These are phyloP conservation scores for Pyrenula massariospora DNA, from an alignment of 495 filamentous ascomycete genomes.

Conservation along the genomic window DNA sequence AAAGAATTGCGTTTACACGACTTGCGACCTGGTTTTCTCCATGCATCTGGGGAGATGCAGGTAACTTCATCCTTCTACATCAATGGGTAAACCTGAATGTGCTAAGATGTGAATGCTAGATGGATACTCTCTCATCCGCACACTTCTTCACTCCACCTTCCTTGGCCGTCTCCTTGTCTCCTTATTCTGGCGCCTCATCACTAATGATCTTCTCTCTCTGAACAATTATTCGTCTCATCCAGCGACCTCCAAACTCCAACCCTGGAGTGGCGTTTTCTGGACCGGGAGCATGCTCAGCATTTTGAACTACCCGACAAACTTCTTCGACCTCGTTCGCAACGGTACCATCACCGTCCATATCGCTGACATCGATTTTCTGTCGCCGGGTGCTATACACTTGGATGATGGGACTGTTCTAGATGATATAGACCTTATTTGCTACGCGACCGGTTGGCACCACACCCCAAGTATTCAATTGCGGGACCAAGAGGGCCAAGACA, in stretches of 20 bases:
- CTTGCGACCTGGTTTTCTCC: constrained; percentile 56
- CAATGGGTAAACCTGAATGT: too few relatives aligned
- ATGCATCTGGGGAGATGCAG: constrained; percentile 46
- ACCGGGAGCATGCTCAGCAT: constrained; percentile 49
- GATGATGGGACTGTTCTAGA: constrained; percentile 38
- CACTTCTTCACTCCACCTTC: constrained; percentile 54
- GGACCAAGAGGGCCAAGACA: not conserved
- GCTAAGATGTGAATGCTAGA: constrained; percentile 8
- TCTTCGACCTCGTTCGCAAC: constrained; percentile 49
- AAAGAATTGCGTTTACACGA: constrained; percentile 53
- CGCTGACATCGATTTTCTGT: constrained; percentile 44
- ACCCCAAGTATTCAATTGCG: constrained; percentile 49
- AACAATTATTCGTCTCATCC: constrained; percentile 51
- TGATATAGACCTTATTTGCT: constrained; percentile 49
- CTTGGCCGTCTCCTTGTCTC: constrained; percentile 55
- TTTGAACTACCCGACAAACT: constrained; percentile 55
- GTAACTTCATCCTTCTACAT: not conserved
- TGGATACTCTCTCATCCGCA: constrained; percentile 29
- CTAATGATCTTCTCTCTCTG: constrained; percentile 42
- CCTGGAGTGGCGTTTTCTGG: constrained; percentile 55
- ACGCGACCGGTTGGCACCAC: constrained; percentile 57
- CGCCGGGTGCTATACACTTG: constrained; percentile 37
- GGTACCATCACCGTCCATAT: constrained; percentile 51
- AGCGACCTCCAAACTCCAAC: constrained; percentile 51
- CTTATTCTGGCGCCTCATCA: constrained; percentile 52